phyloP scores from a whole-genome alignment of 75 land plant genomes.

The Adiantum capillusveneris region DNA sequence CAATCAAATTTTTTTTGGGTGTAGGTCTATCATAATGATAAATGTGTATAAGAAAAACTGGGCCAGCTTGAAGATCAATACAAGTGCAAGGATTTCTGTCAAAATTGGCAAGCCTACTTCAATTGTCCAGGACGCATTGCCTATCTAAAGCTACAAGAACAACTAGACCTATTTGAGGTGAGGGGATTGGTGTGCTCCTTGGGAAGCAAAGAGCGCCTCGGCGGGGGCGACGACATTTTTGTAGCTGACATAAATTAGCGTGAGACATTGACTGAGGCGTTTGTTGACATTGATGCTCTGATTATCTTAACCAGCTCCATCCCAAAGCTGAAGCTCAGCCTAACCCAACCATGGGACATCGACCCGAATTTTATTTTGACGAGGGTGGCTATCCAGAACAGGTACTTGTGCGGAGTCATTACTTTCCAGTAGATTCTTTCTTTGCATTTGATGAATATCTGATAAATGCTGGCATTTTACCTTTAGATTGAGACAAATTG shows the following conservation, averaged over 20 bases:
- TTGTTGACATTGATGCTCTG: background rate
- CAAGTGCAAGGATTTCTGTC: no score
- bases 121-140: background rate
- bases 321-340: conserved; percentile 3
- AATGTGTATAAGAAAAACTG: no score
- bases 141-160: background rate
- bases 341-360: background rate
- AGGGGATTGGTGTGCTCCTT: background rate
- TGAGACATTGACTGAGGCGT: background rate
- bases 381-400: conserved; percentile 9
- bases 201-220: background rate
- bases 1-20: no score
- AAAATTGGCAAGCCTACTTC: no score
- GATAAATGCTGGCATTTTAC: no score
- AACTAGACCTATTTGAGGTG: background rate
- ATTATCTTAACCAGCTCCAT: conserved; percentile 1
- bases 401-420: no score
- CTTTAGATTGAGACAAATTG: no score
- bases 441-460: no score
- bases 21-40: no score
- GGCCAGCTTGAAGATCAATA: no score
- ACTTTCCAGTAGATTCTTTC: no score
- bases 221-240: background rate
- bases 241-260: background rate
- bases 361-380: conserved; percentile 5